Conservation (phyloP, 1,284 basidiomycete species). For the Rugosomyces carneus region DNA sequence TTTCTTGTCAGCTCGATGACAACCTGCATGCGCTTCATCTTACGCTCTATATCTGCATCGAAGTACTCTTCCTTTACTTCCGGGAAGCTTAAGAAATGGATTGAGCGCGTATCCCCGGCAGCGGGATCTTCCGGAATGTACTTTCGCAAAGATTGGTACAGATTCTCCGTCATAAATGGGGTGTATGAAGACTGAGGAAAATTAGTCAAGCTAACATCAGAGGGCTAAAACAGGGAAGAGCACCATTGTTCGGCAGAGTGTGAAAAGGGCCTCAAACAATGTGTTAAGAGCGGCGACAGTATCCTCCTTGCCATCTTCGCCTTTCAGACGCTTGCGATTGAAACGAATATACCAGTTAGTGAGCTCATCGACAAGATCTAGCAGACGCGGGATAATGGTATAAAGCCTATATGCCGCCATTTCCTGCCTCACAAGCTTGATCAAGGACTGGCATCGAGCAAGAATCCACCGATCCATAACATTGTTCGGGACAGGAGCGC, state of each 20-base stretch:
- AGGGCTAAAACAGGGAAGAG: conserved; percentile 2
- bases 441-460: conserved; percentile 94
- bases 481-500: conserved; percentile 82
- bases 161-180: conserved; percentile 95
- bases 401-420: conserved; percentile 99
- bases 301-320: conserved; percentile 89
- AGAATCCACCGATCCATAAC: conserved; percentile 99
- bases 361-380: conserved; percentile 92
- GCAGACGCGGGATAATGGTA: conserved; percentile 91
- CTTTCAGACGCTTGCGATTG: conserved; percentile 94
- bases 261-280: conserved; percentile 92
- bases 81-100: conserved; percentile 96
- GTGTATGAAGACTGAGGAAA: conserved; percentile 87
- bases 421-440: conserved; percentile 87
- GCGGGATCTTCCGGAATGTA: conserved; percentile 77
- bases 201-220: neutral
- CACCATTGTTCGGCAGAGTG: conserved; percentile 92
- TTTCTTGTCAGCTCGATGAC: conserved; percentile 92
- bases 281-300: conserved; percentile 90
- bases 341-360: conserved; percentile 99
- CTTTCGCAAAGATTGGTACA: conserved; percentile 86
- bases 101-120: conserved; percentile 78
- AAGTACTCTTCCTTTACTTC: conserved; percentile 93
- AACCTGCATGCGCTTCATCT: conserved; percentile 91
- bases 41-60: conserved; percentile 92